Evolutionary conservation across 345 rosid genomes (phyloP).

Genomic region (Pugionium cornutum): DNA sequence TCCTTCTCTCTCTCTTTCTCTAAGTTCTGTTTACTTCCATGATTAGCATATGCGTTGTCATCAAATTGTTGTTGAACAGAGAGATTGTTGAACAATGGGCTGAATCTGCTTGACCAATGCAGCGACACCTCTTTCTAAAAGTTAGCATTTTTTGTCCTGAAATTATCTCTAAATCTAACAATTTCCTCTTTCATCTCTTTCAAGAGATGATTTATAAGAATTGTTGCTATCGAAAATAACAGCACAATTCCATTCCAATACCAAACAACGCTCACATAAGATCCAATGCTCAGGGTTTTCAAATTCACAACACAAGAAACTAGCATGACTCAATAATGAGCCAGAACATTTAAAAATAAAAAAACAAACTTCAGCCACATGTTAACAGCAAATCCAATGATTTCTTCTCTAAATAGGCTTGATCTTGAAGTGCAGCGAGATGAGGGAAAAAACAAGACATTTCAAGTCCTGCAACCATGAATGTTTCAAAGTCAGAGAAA

Average conservation of each 20-base stretch:
- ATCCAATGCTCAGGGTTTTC: constrained; percentile 24
- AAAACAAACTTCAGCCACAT: constrained; percentile 13
- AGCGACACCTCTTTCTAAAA: too few species aligned
- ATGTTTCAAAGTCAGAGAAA: not conserved
- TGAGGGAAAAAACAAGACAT: constrained; percentile 97
- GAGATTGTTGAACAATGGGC: too few species aligned
- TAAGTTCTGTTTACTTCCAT: too few species aligned
- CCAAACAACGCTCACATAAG: constrained; percentile 15
- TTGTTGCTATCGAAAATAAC: too few species aligned
- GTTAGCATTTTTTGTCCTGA: too few species aligned
- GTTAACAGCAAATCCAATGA: constrained; percentile 4
- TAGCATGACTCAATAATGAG: constrained; percentile 21
- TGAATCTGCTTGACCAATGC: too few species aligned
- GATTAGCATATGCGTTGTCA: too few species aligned
- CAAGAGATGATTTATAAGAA: too few species aligned
- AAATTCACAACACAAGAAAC: constrained; percentile 30
- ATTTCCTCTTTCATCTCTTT: too few species aligned
- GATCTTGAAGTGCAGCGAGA: constrained; percentile 99
- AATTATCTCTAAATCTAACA: too few species aligned
- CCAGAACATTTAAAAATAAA: constrained; percentile 19
- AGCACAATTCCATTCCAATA: not conserved
- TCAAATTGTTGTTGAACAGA: too few species aligned
- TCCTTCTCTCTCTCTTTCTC: too few species aligned
- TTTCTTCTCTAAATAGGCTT: constrained; percentile 71
- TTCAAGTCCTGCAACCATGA: constrained; percentile 87